Conservation (phyloP, 1,284 basidiomycete genomes). For the Cystobasidium slooffiae region DNA sequence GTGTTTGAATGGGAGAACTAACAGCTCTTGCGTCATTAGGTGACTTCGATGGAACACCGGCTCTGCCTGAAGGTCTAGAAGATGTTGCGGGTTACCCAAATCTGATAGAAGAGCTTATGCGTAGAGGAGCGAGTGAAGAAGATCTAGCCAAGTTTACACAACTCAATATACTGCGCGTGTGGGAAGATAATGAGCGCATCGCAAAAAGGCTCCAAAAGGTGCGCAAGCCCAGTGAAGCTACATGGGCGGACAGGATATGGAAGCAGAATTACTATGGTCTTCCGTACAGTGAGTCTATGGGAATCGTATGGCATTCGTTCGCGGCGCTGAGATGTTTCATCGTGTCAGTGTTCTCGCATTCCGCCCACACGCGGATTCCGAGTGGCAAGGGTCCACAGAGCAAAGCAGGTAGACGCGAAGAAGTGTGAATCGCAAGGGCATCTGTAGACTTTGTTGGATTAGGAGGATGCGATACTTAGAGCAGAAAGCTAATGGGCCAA, state of each 20-base stretch:
- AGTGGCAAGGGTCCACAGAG: conserved; percentile 6
- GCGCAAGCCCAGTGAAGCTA: neutral
- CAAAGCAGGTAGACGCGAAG: neutral
- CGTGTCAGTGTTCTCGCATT: conserved; percentile 3
- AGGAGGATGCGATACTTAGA: neutral
- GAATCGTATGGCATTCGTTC: neutral
- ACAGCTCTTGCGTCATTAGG: neutral
- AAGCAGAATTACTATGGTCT: conserved; percentile 13
- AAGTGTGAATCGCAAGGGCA: conserved; percentile 2
- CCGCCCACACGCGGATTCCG: neutral
- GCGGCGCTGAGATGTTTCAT: neutral
- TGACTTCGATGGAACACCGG: conserved; percentile 13
- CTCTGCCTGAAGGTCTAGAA: conserved; percentile 12
- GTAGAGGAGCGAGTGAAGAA: conserved; percentile 2
- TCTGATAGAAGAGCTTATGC: conserved; percentile 9
- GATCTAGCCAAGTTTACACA: conserved; percentile 18
- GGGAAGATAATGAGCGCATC: conserved; percentile 4
- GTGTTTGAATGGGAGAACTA: neutral
- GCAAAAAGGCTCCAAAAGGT: neutral
- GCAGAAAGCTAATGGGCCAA: too few relatives aligned
- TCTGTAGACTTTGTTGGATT: neutral
- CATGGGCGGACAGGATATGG: conserved; percentile 3
- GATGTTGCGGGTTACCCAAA: conserved; percentile 6
- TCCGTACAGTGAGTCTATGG: neutral
- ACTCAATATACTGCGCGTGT: conserved; percentile 5